Base-by-base conservation (phyloP, 164 flowering plant genomes). In the Berberis thunbergii region DNA sequence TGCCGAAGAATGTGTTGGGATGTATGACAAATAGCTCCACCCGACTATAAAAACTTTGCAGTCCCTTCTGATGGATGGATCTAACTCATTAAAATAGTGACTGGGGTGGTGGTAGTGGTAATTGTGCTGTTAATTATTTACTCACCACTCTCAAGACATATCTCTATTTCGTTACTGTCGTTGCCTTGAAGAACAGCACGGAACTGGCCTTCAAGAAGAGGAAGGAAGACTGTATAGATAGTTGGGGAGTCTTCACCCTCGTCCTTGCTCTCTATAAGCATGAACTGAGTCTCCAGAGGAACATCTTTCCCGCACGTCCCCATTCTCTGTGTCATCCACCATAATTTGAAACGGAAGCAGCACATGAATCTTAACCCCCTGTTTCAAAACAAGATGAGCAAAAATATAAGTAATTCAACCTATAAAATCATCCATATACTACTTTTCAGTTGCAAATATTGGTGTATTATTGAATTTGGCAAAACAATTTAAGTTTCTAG, bases 101-200 rank as follows among this genome's bases (percentile, higher is more conserved):
- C 10, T 1, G 10, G 1, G 7, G 50, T 48, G 10, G 10, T 50
- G 58, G 61, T 54, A 60, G 63, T 72, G 56, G 62, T 67, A 53
- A 57, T 58, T 42, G 59, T 57, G 60, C 61, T 56, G 57, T 44
- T 41, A 60, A 73, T 58, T 11, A 11, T 26, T 66, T 72, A 84
- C 93, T 81, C 79, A 54, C 62, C 49, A 41, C 62, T 43, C 7
- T 59, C 49, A 4, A 59, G 4, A 40, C 62, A 59, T 13, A 42
- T 41, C 62, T 59, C 46, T 13, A 59, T 43, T 11, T 59, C 48
- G 39, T 59, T 43, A 4, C 6, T 44, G 26, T 3, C 45, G 48
- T 44, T 59, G n/a, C 62, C 62, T 43, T 59, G 62, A 11, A 59
- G 62, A 59, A 41, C 2, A 43, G 62, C 62, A 2, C 62, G 13